These are phyloP conservation scores for Aspergillus costaricaensis DNA, from an alignment of 2,329 filamentous ascomycete genomes.

Conservation along the genomic window DNA sequence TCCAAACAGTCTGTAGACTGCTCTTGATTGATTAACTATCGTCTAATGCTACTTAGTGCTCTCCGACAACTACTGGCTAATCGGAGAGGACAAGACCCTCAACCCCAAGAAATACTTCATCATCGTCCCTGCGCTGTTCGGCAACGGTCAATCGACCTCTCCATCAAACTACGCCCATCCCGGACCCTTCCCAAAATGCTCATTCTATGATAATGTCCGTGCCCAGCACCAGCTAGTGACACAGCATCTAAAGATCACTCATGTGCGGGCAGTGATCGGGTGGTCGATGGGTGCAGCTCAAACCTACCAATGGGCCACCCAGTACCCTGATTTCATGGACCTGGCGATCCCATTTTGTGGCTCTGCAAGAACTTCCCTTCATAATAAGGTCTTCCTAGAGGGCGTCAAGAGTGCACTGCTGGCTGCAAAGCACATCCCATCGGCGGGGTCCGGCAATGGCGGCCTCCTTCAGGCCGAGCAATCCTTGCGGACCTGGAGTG, in stretches of 20 bases:
- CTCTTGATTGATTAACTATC: background rate
- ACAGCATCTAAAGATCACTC: conserved; percentile 60
- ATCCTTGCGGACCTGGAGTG: conserved; percentile 53
- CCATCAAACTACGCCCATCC: conserved; percentile 62
- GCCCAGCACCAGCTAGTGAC: conserved; percentile 69
- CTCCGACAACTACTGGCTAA: conserved; percentile 72
- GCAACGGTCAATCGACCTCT: conserved; percentile 68
- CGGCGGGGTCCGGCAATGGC: conserved; percentile 53
- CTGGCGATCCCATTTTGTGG: conserved; percentile 67
- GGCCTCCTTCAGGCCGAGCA: conserved; percentile 43
- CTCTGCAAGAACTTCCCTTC: conserved; percentile 62
- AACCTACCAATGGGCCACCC: conserved; percentile 64
- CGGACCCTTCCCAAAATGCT: conserved; percentile 62
- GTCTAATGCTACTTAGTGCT: conserved; percentile 48
- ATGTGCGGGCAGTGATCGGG: conserved; percentile 64
- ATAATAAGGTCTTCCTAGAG: conserved; percentile 70
- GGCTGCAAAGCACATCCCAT: conserved; percentile 57
- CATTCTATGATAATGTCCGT: conserved; percentile 69
- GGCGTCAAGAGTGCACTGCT: conserved; percentile 63
- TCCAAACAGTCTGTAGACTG: background rate
- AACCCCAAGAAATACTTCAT: conserved; percentile 68
- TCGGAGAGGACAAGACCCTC: conserved; percentile 66
- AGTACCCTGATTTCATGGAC: conserved; percentile 67
- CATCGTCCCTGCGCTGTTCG: conserved; percentile 68
- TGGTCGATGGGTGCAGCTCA: conserved; percentile 74